These are phyloP conservation scores for Trichoderma sp. DNA, from an alignment of 2,329 filamentous ascomycete species.

Conservation along the genomic window DNA sequence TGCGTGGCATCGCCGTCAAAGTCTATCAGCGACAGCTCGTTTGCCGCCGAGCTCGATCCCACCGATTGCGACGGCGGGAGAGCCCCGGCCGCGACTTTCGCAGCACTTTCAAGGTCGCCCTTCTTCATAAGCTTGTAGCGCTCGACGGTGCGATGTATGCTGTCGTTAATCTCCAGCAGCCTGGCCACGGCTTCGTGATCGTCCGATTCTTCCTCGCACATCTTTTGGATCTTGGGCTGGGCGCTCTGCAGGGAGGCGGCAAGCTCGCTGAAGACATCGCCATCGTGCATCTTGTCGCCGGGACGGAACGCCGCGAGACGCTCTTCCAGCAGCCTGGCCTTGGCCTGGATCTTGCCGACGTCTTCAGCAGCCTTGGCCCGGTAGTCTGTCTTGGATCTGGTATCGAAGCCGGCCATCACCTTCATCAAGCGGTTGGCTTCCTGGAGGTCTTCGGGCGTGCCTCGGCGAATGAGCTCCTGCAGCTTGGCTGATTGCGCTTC, in stretches of 20 bases:
- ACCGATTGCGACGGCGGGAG: conserved; percentile 49
- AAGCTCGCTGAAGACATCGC: conserved; percentile 75
- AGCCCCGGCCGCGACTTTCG: conserved; percentile 78
- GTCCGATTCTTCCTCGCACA: conserved; percentile 98
- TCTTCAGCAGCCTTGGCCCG: conserved; percentile 96
- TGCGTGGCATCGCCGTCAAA: conserved; percentile 67
- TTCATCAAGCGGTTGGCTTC: conserved; percentile 99
- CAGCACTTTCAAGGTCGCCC: conserved; percentile 80
- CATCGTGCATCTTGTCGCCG: conserved; percentile 71
- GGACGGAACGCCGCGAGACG: conserved; percentile 80
- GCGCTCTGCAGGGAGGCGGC: conserved; percentile 85
- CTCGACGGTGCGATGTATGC: conserved; percentile 94
- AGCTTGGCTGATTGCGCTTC: conserved; percentile 97
- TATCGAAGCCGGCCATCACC: conserved; percentile 97
- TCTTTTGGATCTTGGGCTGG: conserved; percentile 98
- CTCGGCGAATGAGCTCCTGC: conserved; percentile 90
- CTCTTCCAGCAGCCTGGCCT: conserved; percentile 87
- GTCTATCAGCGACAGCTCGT: conserved; percentile 91
- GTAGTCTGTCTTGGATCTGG: conserved; percentile 93
- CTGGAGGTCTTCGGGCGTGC: conserved; percentile 87
- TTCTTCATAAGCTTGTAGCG: conserved; percentile 95
- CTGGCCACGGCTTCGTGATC: conserved; percentile 95
- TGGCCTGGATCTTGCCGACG: conserved; percentile 90
- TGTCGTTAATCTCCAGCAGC: conserved; percentile 95
- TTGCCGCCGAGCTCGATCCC: conserved; percentile 51